These are phyloP conservation scores for Paramecium caudatum DNA, from an alignment of 73 alveolate species.

Conservation along the genomic window DNA sequence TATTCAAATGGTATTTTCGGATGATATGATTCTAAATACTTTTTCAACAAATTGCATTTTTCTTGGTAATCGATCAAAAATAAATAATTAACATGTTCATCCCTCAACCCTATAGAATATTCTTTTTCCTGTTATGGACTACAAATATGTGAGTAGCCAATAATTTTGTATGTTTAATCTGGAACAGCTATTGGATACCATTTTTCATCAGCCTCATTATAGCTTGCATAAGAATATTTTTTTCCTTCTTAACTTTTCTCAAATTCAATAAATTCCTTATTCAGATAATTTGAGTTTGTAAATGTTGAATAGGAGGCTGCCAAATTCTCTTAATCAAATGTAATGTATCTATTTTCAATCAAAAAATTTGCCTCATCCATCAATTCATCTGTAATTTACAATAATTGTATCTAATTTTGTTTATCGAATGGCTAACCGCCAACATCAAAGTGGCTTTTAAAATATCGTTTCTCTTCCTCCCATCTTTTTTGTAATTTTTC, in stretches of 20 bases:
- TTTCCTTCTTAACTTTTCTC: background rate
- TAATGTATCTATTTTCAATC: background rate
- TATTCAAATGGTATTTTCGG: background rate
- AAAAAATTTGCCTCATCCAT: background rate
- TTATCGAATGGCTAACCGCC: background rate
- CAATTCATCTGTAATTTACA: background rate
- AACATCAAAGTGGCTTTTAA: background rate
- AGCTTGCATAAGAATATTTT: background rate
- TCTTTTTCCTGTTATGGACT: background rate
- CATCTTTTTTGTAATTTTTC: background rate
- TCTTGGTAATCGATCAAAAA: background rate
- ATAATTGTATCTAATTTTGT: background rate
- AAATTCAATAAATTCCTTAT: background rate
- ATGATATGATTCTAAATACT: background rate
- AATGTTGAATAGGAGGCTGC: background rate
- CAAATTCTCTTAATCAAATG: background rate
- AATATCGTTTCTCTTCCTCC: background rate
- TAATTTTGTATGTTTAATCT: background rate
- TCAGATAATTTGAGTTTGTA: background rate
- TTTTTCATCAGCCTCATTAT: background rate
- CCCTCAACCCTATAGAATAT: background rate
- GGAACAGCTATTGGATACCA: conserved; percentile 13
- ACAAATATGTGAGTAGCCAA: conserved; percentile 29
- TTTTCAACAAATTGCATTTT: background rate
- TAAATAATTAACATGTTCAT: conserved; percentile 11